Base-by-base conservation (phyloP, 1,139 yeast genomes). In the Arxiozyma slooffiae region DNA sequence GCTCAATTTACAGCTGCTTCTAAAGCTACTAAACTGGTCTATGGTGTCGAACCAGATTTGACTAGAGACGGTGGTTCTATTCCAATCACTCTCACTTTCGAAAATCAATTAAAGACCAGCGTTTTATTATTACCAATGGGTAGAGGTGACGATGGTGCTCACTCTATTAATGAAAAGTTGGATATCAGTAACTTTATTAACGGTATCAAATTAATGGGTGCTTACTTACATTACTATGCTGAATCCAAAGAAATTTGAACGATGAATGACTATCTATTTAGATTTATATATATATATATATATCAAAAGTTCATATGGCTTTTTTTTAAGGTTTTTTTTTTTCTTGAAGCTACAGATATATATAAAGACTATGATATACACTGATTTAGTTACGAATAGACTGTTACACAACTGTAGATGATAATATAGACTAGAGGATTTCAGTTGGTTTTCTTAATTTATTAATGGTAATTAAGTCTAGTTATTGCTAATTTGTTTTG, bases 11-110 rank as follows among this genome's bases (percentile, higher is more conserved):
- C 90, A 46, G 97, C 98, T 52, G 99, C 98, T 44, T 80, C 88
- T 51, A 80, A 82, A 66, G 98, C 98, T 50, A 92, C 97, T 48
- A 82, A 89, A 71, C 82, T 84, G 52, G 97, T 94, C 37, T 92
- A 96, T 94, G 83, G 86, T 55, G 80, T 90, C 50, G 94, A 86
- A 55, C 98, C 98, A 41, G 98, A 94, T 70, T 80, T 87, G 67
- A 94, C 98, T 51, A 84, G 98, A 74, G 98, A 92, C 73, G 97
- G 98, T 65, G 98, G 98, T 36, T 89, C 97, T 4, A 92, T 92
- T 64, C 98, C 98, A 60, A 89, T 92, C 67, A 90, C 98, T 41
- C 73, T 92, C 60, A 82, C 95, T 47, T 92, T 92, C 72, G 96
- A 92, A 74, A 77, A 88, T 63, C 81, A 82, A 66, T 78, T 92